phyloP scores from a whole-genome alignment of 257 asterid genomes.

The Nicotiana attenuata region DNA sequence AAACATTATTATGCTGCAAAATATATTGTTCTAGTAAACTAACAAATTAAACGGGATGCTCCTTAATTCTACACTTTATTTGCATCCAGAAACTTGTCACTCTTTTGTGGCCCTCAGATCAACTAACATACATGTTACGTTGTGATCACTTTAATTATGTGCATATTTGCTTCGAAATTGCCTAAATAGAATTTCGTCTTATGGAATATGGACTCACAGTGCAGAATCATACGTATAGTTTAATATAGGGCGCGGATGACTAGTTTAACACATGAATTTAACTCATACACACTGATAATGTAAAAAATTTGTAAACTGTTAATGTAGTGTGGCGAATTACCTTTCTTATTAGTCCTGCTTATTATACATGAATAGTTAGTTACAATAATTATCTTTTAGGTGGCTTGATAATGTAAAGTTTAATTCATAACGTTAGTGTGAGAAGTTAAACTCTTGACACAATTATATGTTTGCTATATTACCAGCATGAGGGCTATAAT shows the following conservation, averaged over 20 bases:
- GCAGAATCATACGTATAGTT: not conserved
- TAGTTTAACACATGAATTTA: not conserved
- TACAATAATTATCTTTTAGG: not conserved
- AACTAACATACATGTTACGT: not conserved
- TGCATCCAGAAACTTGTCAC: not conserved
- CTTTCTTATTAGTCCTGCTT: not conserved
- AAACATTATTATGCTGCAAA: too few species aligned
- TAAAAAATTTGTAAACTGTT: too few species aligned
- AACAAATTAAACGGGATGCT: not conserved
- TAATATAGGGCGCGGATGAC: not conserved
- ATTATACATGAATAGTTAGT: not conserved
- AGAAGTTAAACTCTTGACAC: not conserved
- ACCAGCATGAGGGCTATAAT: constrained; percentile 19
- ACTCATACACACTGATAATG: not conserved
- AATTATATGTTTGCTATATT: not conserved
- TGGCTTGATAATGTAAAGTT: not conserved
- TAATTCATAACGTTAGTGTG: not conserved
- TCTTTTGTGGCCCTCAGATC: not conserved
- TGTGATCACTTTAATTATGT: not conserved
- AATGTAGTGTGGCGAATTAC: not conserved
- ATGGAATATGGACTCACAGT: not conserved
- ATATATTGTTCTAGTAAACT: too few species aligned
- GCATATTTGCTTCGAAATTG: not conserved
- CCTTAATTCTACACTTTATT: not conserved
- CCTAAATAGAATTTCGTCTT: not conserved